Evolutionary conservation across 257 asterid genomes (phyloP), one percentile per base, ranked within the genome.

Genomic region (Thymus mandschuricus): DNA sequence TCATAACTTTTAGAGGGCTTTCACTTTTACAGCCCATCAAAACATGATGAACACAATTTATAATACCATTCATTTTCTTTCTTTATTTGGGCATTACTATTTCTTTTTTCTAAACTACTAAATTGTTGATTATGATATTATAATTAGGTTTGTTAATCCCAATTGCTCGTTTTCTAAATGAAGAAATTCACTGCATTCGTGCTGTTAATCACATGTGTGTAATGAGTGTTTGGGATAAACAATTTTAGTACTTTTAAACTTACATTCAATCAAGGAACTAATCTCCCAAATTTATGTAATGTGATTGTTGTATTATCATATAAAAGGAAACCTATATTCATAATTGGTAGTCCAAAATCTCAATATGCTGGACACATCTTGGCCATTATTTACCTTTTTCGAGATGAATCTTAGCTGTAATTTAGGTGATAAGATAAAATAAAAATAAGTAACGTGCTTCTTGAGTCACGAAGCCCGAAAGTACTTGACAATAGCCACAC

Each of bases 21-120:
- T 66, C 66, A 63, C 83, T 76, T 84, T 84, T 76, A 81, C 86
- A 84, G 82, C 84, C 72, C 70, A 84, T 76, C 79, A 73, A 69
- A 71, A 74, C 43, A 83, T 80, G 76, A 80, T 78, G 78, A 74
- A 75, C 46, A 74, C 31, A 64, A 79, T 21, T 21, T 21, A 21
- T 21, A 35, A 43, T 43, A n/a, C 67, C 43, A 60, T 62, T 77
- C 78, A 77, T 80, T 80, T 21, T 21, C 21, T 21, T 21, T 72
- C 73, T 60, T 28, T 64, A 69, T 33, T 57, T 41, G 63, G 52
- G 61, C 40, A 40, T 43, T 69, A 38, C n/a, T 52, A 43, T 7
- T 27, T 3, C 51, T 40, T 12, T 31, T 41, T 55, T 3, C 46
- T 10, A 40, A 57, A 76, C 27, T 33, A 54, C 58, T 63, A 49